Conservation (phyloP, 371 early-diverging fungal species). For the Syncephalastrum racemosum region DNA sequence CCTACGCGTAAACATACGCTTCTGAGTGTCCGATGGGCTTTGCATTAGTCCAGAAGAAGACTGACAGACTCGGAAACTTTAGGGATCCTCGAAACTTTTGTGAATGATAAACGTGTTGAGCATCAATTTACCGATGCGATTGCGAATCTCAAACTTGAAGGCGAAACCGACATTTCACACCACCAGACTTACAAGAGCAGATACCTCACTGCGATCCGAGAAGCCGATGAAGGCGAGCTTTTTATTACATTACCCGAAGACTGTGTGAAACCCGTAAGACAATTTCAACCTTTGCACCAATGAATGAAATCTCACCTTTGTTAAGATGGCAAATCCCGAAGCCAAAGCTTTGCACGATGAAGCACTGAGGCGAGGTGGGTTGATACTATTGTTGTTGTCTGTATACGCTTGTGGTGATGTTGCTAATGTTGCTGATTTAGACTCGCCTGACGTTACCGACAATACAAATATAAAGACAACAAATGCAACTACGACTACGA, state of each 20-base stretch:
- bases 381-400: too few relatives aligned
- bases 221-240: slow-evolving; percentile 70
- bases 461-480: slow-evolving; percentile 18
- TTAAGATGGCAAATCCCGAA: slow-evolving; percentile 18
- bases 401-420: too few relatives aligned
- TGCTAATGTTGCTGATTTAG: background rate
- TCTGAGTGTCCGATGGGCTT: background rate
- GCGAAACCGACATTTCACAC: slow-evolving; percentile 51
- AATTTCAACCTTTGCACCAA: background rate
- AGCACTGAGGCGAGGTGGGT: too few relatives aligned
- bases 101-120: slow-evolving; percentile 55
- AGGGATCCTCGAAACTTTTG: slow-evolving; percentile 59
- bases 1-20: background rate
- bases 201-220: slow-evolving; percentile 58
- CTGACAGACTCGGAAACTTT: slow-evolving; percentile 2
- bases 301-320: background rate
- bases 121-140: slow-evolving; percentile 56
- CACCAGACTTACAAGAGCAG: slow-evolving; percentile 61
- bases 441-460: slow-evolving; percentile 3
- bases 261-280: slow-evolving; percentile 38
- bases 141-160: slow-evolving; percentile 46
- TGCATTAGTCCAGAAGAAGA: slow-evolving; percentile 3
- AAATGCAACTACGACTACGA: slow-evolving; percentile 1
- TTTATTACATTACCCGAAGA: slow-evolving; percentile 58
- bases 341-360: slow-evolving; percentile 8